Percentiles rank a stretch among this genome's conserved stretches.
Conservation (phyloP, 2,329 filamentous ascomycete genomes). For the Penicillium sp. region DNA sequence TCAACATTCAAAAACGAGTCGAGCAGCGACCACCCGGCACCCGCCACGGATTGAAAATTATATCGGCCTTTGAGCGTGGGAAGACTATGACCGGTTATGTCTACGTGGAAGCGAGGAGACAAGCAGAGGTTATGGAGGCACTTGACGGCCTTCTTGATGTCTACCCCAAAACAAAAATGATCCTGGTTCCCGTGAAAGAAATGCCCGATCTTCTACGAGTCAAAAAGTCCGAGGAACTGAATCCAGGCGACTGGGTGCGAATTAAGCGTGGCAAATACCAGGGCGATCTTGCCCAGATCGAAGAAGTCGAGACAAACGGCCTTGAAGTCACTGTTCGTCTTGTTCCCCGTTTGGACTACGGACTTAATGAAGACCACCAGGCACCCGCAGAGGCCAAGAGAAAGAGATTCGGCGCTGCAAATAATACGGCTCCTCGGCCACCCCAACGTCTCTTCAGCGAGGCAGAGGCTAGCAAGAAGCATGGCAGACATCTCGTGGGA, state of each 20-base stretch:
- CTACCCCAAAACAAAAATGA: conserved; percentile 81
- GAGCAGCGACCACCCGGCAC: conserved; percentile 70
- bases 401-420: conserved; percentile 60
- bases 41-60: conserved; percentile 78
- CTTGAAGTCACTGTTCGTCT: conserved; percentile 81
- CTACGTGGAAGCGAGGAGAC: conserved; percentile 86
- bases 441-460: conserved; percentile 92
- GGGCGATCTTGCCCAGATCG: conserved; percentile 84
- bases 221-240: conserved; percentile 76
- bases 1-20: conserved; percentile 81
- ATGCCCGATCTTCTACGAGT: conserved; percentile 95
- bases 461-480: conserved; percentile 82
- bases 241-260: conserved; percentile 88
- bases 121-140: conserved; percentile 78
- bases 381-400: conserved; percentile 63
- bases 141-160: conserved; percentile 83
- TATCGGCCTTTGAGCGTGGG: conserved; percentile 86
- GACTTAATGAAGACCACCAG: conserved; percentile 74
- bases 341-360: conserved; percentile 90
- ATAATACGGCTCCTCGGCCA: conserved; percentile 62
- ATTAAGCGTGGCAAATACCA: conserved; percentile 77
- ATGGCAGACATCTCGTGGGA: conserved; percentile 59
- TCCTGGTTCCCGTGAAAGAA: conserved; percentile 90
- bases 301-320: conserved; percentile 90
- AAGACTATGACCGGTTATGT: conserved; percentile 88